Evolutionary conservation across 805 yeast genomes (phyloP).

Genomic region (Starmerella stigmatis): DNA sequence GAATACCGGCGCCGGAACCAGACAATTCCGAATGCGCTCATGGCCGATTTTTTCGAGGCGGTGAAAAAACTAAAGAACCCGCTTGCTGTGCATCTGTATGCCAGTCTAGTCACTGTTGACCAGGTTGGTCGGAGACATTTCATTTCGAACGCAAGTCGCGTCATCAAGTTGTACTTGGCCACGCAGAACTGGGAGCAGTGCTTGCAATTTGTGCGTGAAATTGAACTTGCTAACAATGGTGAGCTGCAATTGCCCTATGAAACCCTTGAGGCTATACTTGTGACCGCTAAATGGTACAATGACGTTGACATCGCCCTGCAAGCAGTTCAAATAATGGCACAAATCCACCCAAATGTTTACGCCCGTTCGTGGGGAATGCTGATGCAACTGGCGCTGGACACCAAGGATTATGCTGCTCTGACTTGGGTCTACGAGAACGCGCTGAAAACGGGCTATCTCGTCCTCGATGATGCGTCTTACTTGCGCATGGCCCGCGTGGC

Average conservation of each 20-base stretch:
- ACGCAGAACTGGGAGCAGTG: conserved; percentile 23
- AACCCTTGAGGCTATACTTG: conserved; percentile 25
- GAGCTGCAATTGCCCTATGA: conserved; percentile 17
- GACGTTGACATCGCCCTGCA: conserved; percentile 27
- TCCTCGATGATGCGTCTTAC: conserved; percentile 28
- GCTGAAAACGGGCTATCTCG: conserved; percentile 27
- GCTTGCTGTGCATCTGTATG: conserved; percentile 13
- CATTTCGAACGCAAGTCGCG: conserved; percentile 14
- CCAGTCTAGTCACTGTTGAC: conserved; percentile 18
- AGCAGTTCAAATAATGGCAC: conserved; percentile 22
- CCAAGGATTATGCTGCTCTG: conserved; percentile 23
- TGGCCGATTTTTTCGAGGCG: conserved; percentile 13
- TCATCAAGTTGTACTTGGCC: conserved; percentile 21
- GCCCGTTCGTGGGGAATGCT: conserved; percentile 31
- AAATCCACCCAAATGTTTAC: conserved; percentile 18
- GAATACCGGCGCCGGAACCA: background rate
- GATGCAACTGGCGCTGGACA: conserved; percentile 22
- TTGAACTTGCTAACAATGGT: conserved; percentile 24
- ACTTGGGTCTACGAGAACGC: conserved; percentile 26
- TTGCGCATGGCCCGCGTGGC: conserved; percentile 25
- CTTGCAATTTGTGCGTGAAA: conserved; percentile 23
- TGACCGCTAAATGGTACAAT: conserved; percentile 23
- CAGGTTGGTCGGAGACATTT: conserved; percentile 11
- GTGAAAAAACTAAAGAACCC: conserved; percentile 7
- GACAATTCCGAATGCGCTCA: conserved; percentile 8